These are phyloP conservation scores for Lepidium campestre DNA, from an alignment of 441 rosid species.

Conservation along the genomic window DNA sequence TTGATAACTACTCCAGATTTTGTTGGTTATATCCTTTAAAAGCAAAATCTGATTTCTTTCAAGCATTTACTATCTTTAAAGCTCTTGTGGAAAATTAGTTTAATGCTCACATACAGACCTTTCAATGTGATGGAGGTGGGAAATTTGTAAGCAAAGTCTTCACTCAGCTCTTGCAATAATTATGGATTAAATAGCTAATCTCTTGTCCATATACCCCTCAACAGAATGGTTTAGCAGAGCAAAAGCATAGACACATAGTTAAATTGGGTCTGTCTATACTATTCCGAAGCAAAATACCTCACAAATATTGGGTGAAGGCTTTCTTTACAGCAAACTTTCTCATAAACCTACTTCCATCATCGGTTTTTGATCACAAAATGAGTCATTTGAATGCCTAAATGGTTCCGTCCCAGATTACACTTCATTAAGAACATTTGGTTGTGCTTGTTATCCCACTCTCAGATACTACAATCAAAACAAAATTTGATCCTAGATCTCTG, in stretches of 20 bases:
- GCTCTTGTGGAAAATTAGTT: not conserved
- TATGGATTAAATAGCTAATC: accelerated
- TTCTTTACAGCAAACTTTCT: not conserved
- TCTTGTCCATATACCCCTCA: not conserved
- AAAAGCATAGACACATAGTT: not conserved
- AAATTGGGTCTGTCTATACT: not conserved
- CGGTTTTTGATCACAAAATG: no score
- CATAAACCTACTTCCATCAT: accelerated
- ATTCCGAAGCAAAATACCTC: not conserved
- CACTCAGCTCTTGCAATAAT: not conserved
- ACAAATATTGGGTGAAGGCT: not conserved
- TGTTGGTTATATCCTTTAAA: not conserved
- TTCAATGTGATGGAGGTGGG: not conserved
- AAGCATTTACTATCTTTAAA: not conserved
- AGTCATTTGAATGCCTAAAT: not conserved
- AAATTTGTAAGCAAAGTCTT: not conserved
- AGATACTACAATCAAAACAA: not conserved
- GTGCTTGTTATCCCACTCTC: not conserved
- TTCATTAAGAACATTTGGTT: accelerated
- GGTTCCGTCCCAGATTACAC: accelerated
- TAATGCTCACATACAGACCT: accelerated
- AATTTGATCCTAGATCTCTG: not conserved
- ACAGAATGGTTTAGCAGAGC: not conserved
- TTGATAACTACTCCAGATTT: not conserved
- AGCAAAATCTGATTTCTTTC: not conserved